phyloP scores from a whole-genome alignment of 768 basidiomycete species.

The Boletus subcaerulescens region DNA sequence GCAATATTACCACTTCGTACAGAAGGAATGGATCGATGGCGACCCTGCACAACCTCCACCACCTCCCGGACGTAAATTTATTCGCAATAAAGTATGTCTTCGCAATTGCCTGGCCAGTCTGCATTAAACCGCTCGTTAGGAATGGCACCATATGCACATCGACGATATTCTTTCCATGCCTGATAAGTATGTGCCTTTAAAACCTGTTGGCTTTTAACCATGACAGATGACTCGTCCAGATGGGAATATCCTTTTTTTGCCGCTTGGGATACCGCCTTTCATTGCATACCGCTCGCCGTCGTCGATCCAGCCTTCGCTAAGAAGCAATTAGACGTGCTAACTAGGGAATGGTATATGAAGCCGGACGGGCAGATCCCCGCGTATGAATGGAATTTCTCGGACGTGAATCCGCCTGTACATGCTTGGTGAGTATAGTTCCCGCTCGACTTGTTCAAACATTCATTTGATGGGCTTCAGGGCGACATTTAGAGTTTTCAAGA shows the following conservation, averaged over 20 bases:
- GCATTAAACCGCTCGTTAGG: conserved; percentile 40
- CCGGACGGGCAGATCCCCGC: conserved; percentile 98
- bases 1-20: conserved; percentile 94
- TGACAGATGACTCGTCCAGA: conserved; percentile 34
- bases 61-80: conserved; percentile 79
- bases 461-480: conserved; percentile 51
- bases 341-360: conserved; percentile 99
- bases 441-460: background rate
- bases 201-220: background rate
- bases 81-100: conserved; percentile 72
- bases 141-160: conserved; percentile 95
- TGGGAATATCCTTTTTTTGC: conserved; percentile 99
- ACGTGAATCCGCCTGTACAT: conserved; percentile 98
- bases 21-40: conserved; percentile 94
- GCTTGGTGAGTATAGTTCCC: conserved; percentile 63
- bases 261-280: conserved; percentile 99
- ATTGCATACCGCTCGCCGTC: conserved; percentile 95
- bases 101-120: background rate
- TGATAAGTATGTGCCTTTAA: conserved; percentile 67
- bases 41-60: conserved; percentile 95
- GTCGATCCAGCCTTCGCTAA: conserved; percentile 96
- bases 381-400: conserved; percentile 99
- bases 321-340: conserved; percentile 94
- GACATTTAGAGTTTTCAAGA: conserved; percentile 98
- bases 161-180: conserved; percentile 98